These are phyloP conservation scores for Ascobolus immersus DNA, from an alignment of 495 filamentous ascomycete genomes.

Conservation along the genomic window DNA sequence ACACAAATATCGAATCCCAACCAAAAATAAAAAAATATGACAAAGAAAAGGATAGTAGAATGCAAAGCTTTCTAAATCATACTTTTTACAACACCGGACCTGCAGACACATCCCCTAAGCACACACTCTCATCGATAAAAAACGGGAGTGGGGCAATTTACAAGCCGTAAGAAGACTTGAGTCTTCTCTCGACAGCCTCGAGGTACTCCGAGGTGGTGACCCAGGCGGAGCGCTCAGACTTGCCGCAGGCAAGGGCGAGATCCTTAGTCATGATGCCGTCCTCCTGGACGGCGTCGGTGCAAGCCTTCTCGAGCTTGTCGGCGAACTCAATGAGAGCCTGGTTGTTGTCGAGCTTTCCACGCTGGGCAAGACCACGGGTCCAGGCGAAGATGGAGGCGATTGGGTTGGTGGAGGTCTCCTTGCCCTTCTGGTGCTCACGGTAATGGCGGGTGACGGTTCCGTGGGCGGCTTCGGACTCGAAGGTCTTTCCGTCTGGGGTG, in stretches of 20 bases:
- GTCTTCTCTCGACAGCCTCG: slow-evolving; percentile 60
- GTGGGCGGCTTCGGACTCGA: slow-evolving; percentile 93
- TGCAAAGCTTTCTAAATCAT: no score
- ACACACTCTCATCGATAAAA: no score
- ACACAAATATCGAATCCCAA: no score
- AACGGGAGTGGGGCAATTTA: no score
- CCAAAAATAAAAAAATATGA: no score
- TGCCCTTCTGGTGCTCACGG: slow-evolving; percentile 92
- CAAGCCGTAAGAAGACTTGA: no score
- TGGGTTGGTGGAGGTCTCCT: slow-evolving; percentile 91
- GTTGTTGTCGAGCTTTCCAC: slow-evolving; percentile 69
- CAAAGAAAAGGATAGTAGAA: no score
- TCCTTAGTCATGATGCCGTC: slow-evolving; percentile 99
- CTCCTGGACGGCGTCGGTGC: slow-evolving; percentile 72
- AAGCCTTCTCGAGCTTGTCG: slow-evolving; percentile 77
- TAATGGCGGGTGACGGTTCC: slow-evolving; percentile 96
- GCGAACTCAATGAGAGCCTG: slow-evolving; percentile 74
- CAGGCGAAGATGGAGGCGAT: slow-evolving; percentile 97
- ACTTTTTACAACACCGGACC: no score
- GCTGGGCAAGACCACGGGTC: slow-evolving; percentile 84
- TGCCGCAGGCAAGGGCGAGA: slow-evolving; percentile 69
- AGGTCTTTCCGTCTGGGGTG: slow-evolving; percentile 83
- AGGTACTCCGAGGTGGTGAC: slow-evolving; percentile 77
- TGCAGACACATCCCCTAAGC: no score
- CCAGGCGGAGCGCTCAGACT: slow-evolving; percentile 53